Percentiles rank a stretch among this genome's conserved stretches.
phyloP scores from a whole-genome alignment of 208 protist species.

The Leishmania braziliensis region DNA sequence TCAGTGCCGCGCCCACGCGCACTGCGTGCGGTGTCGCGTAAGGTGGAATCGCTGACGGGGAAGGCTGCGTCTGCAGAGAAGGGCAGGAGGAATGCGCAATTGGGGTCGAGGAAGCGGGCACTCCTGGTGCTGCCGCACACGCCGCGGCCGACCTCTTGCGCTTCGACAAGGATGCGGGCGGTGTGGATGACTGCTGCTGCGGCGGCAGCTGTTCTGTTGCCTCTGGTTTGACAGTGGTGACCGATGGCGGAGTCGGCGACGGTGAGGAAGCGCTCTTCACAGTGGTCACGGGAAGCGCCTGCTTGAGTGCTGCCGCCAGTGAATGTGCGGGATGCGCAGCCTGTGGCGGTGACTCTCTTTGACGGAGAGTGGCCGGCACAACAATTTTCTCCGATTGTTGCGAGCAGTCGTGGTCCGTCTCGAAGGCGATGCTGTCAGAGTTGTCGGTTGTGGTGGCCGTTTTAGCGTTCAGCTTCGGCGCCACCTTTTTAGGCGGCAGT shows the following conservation, averaged over 20 bases:
- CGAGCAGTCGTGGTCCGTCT: conserved; percentile 25
- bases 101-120: neutral
- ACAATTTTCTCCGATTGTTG: conserved; percentile 12
- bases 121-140: neutral
- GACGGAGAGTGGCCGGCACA: neutral
- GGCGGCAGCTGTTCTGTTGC: neutral
- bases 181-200: neutral
- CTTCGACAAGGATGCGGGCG: neutral
- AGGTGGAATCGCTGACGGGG: neutral
- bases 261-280: neutral
- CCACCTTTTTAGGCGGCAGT: conserved; percentile 7
- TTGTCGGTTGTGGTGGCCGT: conserved; percentile 18
- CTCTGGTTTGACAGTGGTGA: neutral
- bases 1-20: neutral
- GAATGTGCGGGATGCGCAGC: neutral
- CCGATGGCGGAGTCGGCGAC: neutral
- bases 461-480: conserved; percentile 40
- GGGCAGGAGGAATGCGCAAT: neutral
- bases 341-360: neutral
- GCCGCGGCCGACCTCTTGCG: conserved; percentile 4
- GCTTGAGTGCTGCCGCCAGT: conserved; percentile 10
- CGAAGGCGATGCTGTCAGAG: conserved; percentile 25
- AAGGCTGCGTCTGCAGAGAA: neutral
- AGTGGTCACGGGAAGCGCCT: neutral
- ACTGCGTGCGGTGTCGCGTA: neutral